Base-by-base conservation (phyloP, 345 rosid genomes). In the Pistacia integerrima region DNA sequence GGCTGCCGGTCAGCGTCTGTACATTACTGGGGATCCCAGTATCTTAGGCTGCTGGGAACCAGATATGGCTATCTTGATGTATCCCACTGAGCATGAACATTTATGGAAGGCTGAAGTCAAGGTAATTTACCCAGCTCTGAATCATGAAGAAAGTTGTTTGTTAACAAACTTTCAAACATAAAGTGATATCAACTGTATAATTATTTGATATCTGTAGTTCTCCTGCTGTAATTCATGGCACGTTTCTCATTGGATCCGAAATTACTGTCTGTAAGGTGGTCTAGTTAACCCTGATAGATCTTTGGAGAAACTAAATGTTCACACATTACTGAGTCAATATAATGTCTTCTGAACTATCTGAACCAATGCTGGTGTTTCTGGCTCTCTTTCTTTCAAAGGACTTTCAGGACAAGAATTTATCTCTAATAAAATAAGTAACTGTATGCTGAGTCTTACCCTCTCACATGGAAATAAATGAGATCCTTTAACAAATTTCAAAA, bases 21-120 rank as follows among this genome's bases (percentile, higher is more conserved):
- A 85, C 60, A 20, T 95, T 75, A 83, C 93, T 58, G 99, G 99
- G 73, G 98, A 95, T 83, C 93, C 88, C 73, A 61, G 72, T 48
- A 83, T 85, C 72, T 81, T 95, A 75, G 99, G 99, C 70, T 76
- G 90, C 81, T 93, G 99, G 99, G 87, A 95, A 44, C 91, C 96
- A 66, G 88, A 89, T 75, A 82, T 79, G 81, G 99, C 98, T 33
- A 69, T 92, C 73, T 82, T 80, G 36, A 88, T 95, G 98, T 80
- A 80, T 81, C 90, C 90, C 69, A 81, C 90, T 35, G 84, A 77
- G 74, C 83, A 85, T 65, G 73, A 74, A 66, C 91, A 87, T 76
- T 70, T 85, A 72, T 95, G 99, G 99, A 84, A 76, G 84, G 93
- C 90, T 84, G 86, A 90, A 84, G 80, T 90, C 72, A 87, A 87